Conservation (phyloP, 306 rosid species). For the Medicago arabica region DNA sequence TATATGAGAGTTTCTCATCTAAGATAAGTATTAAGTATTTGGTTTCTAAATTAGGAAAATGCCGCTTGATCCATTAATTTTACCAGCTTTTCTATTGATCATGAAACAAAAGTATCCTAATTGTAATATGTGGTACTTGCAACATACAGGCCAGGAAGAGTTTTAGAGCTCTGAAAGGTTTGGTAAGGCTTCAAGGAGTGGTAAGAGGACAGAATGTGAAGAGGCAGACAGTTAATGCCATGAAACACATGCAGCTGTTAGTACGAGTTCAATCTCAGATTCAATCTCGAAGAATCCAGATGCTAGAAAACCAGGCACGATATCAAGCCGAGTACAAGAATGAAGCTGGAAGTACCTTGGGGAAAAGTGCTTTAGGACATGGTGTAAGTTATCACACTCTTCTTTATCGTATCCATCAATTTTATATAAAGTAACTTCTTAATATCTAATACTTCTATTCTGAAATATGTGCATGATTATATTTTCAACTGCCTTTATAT, state of each 20-base stretch:
- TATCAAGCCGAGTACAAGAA: conserved; percentile 72
- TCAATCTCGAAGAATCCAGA: conserved; percentile 91
- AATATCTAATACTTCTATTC: conserved; percentile 11
- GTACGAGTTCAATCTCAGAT: conserved; percentile 96
- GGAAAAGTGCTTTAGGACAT: conserved; percentile 55
- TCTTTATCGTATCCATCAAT: conserved; percentile 5
- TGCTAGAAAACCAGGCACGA: conserved; percentile 86
- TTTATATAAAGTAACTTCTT: not conserved
- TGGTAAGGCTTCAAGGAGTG: conserved; percentile 98
- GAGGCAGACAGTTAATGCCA: conserved; percentile 92
- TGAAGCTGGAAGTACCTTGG: conserved; percentile 66
- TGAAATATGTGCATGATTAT: conserved; percentile 32
- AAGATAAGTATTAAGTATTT: not conserved
- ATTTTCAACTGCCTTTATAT: conserved; percentile 26
- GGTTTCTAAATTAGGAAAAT: not conserved
- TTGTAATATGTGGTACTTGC: conserved; percentile 36
- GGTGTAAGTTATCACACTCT: conserved; percentile 49
- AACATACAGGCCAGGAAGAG: conserved; percentile 84
- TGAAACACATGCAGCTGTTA: conserved; percentile 95
- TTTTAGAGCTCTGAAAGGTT: conserved; percentile 90
- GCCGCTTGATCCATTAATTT: not conserved
- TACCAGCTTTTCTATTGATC: conserved; percentile 13
- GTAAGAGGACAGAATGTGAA: conserved; percentile 96
- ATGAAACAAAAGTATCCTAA: conserved; percentile 26
- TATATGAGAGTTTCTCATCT: not conserved